A percentile compares a stretch with the other conserved stretches of the same genome.
These are phyloP conservation scores for Lunularia cruciata DNA, from an alignment of 225 moss, liverwort and hornwort genomes.

Conservation along the genomic window DNA sequence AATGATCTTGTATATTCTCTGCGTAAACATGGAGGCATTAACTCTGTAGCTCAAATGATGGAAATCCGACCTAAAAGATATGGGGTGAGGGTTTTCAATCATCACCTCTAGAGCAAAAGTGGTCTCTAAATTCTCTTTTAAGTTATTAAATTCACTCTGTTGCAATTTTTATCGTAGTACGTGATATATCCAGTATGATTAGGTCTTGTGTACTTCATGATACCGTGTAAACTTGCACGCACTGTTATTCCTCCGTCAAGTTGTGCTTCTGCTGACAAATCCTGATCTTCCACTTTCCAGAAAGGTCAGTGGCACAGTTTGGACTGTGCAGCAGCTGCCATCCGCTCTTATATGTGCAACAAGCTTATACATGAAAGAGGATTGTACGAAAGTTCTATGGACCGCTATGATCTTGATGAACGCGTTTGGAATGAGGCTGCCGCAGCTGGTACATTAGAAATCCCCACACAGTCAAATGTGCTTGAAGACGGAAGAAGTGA, in stretches of 20 bases:
- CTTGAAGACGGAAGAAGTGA: slow-evolving; percentile 64
- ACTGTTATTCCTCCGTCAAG: not conserved
- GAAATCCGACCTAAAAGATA: slow-evolving; percentile 79
- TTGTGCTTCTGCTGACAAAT: too few relatives aligned
- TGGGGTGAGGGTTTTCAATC: slow-evolving; percentile 52
- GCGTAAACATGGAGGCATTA: slow-evolving; percentile 67
- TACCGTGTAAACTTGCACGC: not conserved
- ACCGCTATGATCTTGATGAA: slow-evolving; percentile 42
- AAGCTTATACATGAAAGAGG: slow-evolving; percentile 45
- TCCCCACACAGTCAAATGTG: slow-evolving; percentile 61
- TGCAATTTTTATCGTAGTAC: not conserved
- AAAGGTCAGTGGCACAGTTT: slow-evolving; percentile 78
- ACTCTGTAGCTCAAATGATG: slow-evolving; percentile 68
- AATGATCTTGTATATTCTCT: slow-evolving; percentile 65
- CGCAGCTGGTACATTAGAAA: slow-evolving; percentile 46
- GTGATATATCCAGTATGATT: not conserved
- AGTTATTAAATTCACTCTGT: not conserved
- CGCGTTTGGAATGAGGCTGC: slow-evolving; percentile 68
- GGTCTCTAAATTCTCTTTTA: not conserved
- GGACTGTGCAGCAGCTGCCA: slow-evolving; percentile 66
- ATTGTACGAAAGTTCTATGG: slow-evolving; percentile 32
- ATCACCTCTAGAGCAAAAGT: not conserved
- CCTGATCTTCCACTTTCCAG: slow-evolving; percentile 32
- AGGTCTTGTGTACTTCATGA: not conserved
- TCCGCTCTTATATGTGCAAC: slow-evolving; percentile 67